Base-by-base conservation (phyloP, 2,329 filamentous ascomycete species). In the Fusarium sp. region DNA sequence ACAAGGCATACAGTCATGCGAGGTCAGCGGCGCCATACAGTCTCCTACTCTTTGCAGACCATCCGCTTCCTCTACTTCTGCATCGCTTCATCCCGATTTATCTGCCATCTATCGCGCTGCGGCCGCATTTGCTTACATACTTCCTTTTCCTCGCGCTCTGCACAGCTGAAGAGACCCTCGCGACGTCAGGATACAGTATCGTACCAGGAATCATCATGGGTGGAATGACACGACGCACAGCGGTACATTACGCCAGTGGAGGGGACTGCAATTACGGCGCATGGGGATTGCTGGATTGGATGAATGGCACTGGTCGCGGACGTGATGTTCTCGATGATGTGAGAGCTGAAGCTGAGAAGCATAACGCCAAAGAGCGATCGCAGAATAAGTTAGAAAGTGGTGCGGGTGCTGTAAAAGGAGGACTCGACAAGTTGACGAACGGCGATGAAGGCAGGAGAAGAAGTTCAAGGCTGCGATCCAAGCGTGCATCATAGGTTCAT, bases 81-180 rank as follows among this genome's bases (percentile, higher is more conserved):
- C 84, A 87, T 65, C 87, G 87, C 49, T 88, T 91, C 75, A 61
- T 92, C 2, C 91, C 92, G 1, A 79, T 89, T 9, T 92, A 92
- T 75, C 78, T 92, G 0, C 89, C 92, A 2, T 86, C 90, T 3
- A 79, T 89, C 21, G 69, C 86, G n/a, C 83, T 93, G 42, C 88
- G 89, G 11, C 89, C 90, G 37, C 92, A 94, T 77, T 84, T 93
- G 6, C 82, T 93, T n/a, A 92, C 90, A 0, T 93, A 90, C 80
- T 85, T 92, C 59, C 74, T 92, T 13, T 87, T 92, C 67, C 82
- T 89, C 18, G 84, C 85, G 0, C 75, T 93, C 27, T 86, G 87
- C 66, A 91, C 90, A 4, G 74, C 89, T 1, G 89, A 93, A 69
- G 90, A 93, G 69, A 88, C 88, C 1, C 81, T 93, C 49, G 82